Evolutionary conservation across 2,329 filamentous ascomycete species (phyloP), one percentile per base, ranked within the genome.

Genomic region (Aspergillus oerlinghausenensis): DNA sequence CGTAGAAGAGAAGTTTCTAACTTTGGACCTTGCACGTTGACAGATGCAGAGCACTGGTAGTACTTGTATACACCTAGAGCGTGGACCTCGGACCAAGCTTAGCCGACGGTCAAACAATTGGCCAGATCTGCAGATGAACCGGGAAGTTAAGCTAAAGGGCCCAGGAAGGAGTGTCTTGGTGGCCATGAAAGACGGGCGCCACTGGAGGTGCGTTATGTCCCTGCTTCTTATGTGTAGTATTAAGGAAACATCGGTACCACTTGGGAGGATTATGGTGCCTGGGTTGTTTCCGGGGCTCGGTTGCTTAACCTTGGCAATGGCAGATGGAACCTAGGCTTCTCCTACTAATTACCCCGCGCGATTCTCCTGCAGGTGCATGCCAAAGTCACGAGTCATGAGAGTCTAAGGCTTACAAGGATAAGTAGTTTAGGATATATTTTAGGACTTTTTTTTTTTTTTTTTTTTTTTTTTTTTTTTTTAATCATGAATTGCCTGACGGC

Each of bases 1-100:
- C 40, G 54, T 56, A 21, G 58, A 56, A 38, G 64, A 62, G 49
- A 60, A 64, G 35, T 45, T 50, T 52, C 62, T 65, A 11, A 5
- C 6, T 21, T 51, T 4, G 6, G 19, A 45, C 26, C 17, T 48
- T 21, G 32, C 32, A 28, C 49, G 43, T 21, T 25, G 40, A 6
- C 21, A 19, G 43, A 32, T 14, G 32, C 26, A 54, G 47, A 21
- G 1, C n/a, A 51, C 19, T 8, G 40, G 17, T 28, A 35, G 17
- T 25, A 47, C 49, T 35, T 55, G 51, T 38, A 54, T 51, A 40
- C 49, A 51, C 47, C 25, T 49, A 48, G 60, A 19, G 40, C 48
- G 28, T 28, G 49, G 29, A 49, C 56, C 55, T 60, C 51, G 58
- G 56, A 43, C 53, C 55, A 60, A 25, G 5, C 51, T 43, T 23